Base-by-base conservation (phyloP, 345 rosid genomes). In the Citrus glauca region DNA sequence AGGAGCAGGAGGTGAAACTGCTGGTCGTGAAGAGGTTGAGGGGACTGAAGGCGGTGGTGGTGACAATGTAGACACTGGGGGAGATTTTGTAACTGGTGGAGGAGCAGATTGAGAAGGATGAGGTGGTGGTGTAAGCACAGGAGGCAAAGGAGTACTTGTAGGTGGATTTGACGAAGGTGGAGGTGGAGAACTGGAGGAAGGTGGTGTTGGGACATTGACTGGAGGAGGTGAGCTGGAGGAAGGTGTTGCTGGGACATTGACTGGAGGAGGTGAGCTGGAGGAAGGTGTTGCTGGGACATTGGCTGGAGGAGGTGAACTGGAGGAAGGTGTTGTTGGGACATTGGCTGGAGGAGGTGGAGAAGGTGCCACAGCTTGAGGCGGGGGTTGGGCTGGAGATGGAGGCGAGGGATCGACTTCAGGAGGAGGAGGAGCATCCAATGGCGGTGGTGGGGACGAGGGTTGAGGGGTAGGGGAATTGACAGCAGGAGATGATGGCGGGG, bases 351-450 rank as follows among this genome's bases (percentile, higher is more conserved):
- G 78, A 78, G 89, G 79, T 4, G 90, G 72, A n/a, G 90, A 88
- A 76, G 87, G 82, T 4, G 88, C 77, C 73, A 81, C 83, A 38
- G 68, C 66, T 66, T 77, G 88, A 40, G 90, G 89, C 35, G 97
- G 90, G 80, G 95, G 89, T 81, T 88, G 85, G 63, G 87, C 75
- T 74, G 84, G 84, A 9, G 73, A 80, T 5, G 93, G 94, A 76
- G 90, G 86, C 20, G 88, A 50, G 9, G 87, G 82, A 56, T 85
- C 69, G 74, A 82, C 78, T 74, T 77, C 80, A 9, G 95, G 89
- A 71, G 95, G 84, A 73, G 90, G 82, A 76, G 90, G 65, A 74
- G 62, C 74, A 62, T 35, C 81, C 4, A 80, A 56, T 6, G 90
- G 88, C 4, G 94, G 91, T 22, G 94, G 88, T 28, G 89, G 80